phyloP scores from a whole-genome alignment of 306 rosid species.

The Arachis stenosperma region DNA sequence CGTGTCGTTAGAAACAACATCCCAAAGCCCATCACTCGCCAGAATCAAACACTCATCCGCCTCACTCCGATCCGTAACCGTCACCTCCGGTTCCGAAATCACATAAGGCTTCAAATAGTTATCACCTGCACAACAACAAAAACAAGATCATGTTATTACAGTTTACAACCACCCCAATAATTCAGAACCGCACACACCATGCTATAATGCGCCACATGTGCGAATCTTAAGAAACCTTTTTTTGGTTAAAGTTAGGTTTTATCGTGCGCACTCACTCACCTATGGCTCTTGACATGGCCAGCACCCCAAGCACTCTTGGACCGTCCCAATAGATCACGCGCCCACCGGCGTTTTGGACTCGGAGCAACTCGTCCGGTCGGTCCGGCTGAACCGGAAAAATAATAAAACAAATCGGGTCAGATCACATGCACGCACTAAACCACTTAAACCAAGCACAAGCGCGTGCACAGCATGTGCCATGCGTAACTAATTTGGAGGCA shows the following conservation, averaged over 20 bases:
- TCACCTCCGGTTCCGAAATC: conserved; percentile 81
- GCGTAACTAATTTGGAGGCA: not conserved
- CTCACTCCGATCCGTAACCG: conserved; percentile 56
- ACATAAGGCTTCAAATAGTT: conserved; percentile 76
- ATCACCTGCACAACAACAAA: conserved; percentile 48
- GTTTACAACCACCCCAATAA: not conserved
- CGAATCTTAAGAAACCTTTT: not conserved
- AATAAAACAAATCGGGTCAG: conserved; percentile 14
- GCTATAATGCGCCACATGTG: conserved; percentile 14
- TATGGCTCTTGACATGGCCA: conserved; percentile 87
- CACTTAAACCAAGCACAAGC: not conserved
- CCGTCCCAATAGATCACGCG: conserved; percentile 93
- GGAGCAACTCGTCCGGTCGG: conserved; percentile 73
- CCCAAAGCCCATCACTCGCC: conserved; percentile 90
- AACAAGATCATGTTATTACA: not conserved
- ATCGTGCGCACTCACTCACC: conserved; percentile 48
- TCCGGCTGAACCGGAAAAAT: conserved; percentile 58
- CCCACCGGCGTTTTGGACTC: conserved; percentile 75
- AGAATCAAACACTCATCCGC: conserved; percentile 76
- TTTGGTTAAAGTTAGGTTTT: not conserved
- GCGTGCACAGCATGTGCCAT: conserved; percentile 1
- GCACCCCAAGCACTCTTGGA: conserved; percentile 78
- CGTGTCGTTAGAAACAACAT: conserved; percentile 68
- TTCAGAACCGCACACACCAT: not conserved
- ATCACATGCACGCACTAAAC: not conserved